These are phyloP conservation scores for Scedosporium boydii DNA, from an alignment of 2,329 filamentous ascomycete genomes.

Conservation along the genomic window DNA sequence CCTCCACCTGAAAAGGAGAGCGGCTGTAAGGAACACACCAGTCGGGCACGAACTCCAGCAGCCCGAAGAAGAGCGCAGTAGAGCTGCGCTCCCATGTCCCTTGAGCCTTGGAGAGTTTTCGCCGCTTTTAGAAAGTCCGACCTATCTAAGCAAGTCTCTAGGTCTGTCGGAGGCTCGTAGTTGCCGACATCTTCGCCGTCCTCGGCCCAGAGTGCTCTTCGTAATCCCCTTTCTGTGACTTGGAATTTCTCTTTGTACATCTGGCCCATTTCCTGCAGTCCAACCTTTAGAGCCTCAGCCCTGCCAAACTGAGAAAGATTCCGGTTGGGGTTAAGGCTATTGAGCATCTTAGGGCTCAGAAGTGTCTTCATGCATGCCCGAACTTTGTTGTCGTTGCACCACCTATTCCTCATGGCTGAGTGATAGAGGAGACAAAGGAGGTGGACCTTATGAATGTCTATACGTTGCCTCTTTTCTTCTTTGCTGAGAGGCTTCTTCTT, in stretches of 20 bases:
- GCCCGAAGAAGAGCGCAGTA: conserved; percentile 80
- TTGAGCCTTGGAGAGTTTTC: conserved; percentile 62
- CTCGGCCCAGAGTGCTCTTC: conserved; percentile 67
- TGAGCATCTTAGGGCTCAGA: conserved; percentile 54
- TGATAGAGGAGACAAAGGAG: conserved; percentile 75
- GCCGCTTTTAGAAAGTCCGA: conserved; percentile 67
- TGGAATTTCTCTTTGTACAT: conserved; percentile 62
- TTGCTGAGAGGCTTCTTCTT: conserved; percentile 41
- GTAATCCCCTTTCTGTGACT: conserved; percentile 61
- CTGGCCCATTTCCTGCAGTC: conserved; percentile 58
- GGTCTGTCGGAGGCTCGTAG: conserved; percentile 50
- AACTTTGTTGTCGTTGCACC: conserved; percentile 71
- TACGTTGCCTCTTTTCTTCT: conserved; percentile 44
- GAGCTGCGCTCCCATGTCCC: conserved; percentile 81
- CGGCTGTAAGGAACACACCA: conserved; percentile 85
- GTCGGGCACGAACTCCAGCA: conserved; percentile 69
- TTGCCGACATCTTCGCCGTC: conserved; percentile 41
- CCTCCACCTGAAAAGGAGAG: conserved; percentile 56
- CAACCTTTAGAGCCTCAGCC: conserved; percentile 68
- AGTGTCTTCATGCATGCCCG: conserved; percentile 58
- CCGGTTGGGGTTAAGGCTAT: conserved; percentile 58
- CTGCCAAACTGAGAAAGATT: conserved; percentile 64
- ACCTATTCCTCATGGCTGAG: conserved; percentile 66
- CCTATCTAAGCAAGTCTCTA: conserved; percentile 60
- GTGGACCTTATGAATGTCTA: conserved; percentile 81